Percentiles rank a stretch among this genome's conserved stretches.
Conservation (phyloP, 345 rosid species). For the Ailanthus altissimus region DNA sequence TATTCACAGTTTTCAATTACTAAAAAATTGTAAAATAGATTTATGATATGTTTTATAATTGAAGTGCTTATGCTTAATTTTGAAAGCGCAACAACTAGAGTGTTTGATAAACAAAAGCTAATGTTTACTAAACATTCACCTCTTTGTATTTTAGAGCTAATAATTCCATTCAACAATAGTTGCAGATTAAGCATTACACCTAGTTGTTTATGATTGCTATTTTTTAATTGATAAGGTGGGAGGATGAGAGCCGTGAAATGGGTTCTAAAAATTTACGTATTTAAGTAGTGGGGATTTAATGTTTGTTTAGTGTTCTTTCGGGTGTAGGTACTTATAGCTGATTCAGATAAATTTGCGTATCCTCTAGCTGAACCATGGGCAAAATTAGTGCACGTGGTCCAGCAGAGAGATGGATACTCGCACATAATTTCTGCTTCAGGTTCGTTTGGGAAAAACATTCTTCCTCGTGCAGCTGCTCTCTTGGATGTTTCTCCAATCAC, state of each 20-base stretch:
- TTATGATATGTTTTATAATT: neutral
- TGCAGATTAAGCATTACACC: neutral
- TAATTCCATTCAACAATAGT: too few relatives aligned
- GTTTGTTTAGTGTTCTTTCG: conserved; percentile 12
- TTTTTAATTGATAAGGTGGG: neutral
- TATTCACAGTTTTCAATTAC: neutral
- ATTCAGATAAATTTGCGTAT: conserved; percentile 68
- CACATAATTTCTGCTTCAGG: conserved; percentile 74
- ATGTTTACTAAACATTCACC: too few relatives aligned
- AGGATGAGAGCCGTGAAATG: neutral
- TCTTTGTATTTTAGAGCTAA: too few relatives aligned
- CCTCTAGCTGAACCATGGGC: conserved; percentile 94
- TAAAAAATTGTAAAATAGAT: neutral
- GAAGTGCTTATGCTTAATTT: neutral
- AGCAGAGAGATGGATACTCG: conserved; percentile 61
- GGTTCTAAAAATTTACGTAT: neutral
- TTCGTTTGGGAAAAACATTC: conserved; percentile 87
- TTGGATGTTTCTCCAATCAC: conserved; percentile 93
- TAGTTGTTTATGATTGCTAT: neutral
- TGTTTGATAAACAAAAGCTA: too few relatives aligned
- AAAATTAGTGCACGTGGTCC: conserved; percentile 71
- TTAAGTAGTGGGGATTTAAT: conserved; percentile 1
- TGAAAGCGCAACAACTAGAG: neutral
- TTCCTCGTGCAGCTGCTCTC: conserved; percentile 93
- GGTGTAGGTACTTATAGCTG: conserved; percentile 82